phyloP scores from a whole-genome alignment of 2,329 filamentous ascomycete genomes.

The Pseudocercospora macadamiae region DNA sequence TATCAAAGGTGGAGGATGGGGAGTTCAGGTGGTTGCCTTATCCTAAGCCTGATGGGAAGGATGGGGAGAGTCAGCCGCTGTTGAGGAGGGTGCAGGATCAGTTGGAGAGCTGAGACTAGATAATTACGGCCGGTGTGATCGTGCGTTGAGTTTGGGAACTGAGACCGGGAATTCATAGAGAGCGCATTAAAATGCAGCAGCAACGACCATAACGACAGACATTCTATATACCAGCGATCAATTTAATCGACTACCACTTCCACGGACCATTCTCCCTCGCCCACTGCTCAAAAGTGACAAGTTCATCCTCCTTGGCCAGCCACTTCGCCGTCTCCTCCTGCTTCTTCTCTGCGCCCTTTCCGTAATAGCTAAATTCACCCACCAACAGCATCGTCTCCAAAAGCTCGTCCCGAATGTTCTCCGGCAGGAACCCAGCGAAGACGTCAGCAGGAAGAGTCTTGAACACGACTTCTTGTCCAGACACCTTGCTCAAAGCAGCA shows the following conservation, averaged over 20 bases:
- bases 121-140: too few species aligned
- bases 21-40: conserved; percentile 53
- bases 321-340: conserved; percentile 33
- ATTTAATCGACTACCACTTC: conserved; percentile 5
- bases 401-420: conserved; percentile 32
- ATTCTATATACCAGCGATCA: background rate
- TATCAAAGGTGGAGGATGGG: conserved; percentile 56
- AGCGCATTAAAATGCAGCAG: background rate
- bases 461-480: conserved; percentile 33
- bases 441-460: conserved; percentile 30
- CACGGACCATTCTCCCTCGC: conserved; percentile 27
- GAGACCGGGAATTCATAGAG: too few species aligned
- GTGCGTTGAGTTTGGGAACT: too few species aligned
- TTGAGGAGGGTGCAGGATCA: conserved; percentile 50
- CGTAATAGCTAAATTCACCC: conserved; percentile 35
- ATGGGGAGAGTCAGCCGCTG: conserved; percentile 52
- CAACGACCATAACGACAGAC: background rate
- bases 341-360: conserved; percentile 31
- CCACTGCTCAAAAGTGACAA: conserved; percentile 25
- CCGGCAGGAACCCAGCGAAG: conserved; percentile 31
- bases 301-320: conserved; percentile 28
- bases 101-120: conserved; percentile 22
- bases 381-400: conserved; percentile 35
- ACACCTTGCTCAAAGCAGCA: conserved; percentile 22
- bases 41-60: conserved; percentile 40